These are phyloP conservation scores for Apiospora kogelbergensis DNA, from an alignment of 2,329 filamentous ascomycete genomes.

Conservation along the genomic window DNA sequence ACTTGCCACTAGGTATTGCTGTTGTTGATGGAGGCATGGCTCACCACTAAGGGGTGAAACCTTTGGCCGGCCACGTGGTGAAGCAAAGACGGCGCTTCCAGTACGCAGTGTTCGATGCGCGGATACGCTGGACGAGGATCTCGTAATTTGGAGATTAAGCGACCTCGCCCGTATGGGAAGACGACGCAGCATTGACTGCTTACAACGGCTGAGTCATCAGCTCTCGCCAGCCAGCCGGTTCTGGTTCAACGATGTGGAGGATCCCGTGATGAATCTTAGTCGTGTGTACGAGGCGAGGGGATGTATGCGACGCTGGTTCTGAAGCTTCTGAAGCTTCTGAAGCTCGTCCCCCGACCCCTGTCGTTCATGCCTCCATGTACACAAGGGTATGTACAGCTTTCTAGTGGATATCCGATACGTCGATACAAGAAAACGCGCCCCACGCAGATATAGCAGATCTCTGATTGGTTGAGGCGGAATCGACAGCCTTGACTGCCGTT, in stretches of 20 bases:
- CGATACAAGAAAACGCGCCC: not conserved
- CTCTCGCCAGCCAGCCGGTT: not conserved
- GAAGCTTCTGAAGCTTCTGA: not conserved
- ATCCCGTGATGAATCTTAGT: not conserved
- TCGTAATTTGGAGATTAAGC: not conserved
- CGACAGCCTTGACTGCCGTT: not conserved
- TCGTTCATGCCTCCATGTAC: not conserved
- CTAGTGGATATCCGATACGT: not conserved
- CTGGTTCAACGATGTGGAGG: not conserved
- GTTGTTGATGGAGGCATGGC: not conserved
- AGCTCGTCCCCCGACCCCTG: not conserved
- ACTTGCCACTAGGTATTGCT: not conserved
- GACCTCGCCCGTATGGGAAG: conserved; percentile 4
- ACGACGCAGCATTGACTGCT: conserved; percentile 15
- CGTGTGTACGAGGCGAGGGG: not conserved
- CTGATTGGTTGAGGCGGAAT: conserved; percentile 4
- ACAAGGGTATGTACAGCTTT: not conserved
- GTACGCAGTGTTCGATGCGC: not conserved
- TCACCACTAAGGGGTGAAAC: not conserved
- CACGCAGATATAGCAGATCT: not conserved
- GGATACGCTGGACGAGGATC: not conserved
- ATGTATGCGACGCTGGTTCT: not conserved
- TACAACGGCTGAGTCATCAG: not conserved
- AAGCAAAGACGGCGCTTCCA: not conserved
- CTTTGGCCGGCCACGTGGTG: not conserved